Conservation (phyloP, 257 asterid species). For the Solanum tarapatanum region DNA sequence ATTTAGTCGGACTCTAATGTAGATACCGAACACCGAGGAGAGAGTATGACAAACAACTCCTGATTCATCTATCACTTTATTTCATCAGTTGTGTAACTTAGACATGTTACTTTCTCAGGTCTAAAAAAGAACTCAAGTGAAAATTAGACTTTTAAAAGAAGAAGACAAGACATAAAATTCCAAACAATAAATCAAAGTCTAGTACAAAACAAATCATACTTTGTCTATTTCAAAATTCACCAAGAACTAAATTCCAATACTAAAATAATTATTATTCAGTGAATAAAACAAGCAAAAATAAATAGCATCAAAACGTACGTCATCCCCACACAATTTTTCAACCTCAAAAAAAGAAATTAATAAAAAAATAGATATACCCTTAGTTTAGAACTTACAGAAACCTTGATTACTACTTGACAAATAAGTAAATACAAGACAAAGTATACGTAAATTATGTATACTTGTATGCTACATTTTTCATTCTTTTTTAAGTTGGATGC, state of each 20-base stretch:
- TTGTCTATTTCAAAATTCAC: not conserved
- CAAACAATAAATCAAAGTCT: not conserved
- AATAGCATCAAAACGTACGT: not conserved
- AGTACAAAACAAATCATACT: not conserved
- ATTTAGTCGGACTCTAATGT: too few species aligned
- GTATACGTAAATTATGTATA: not conserved
- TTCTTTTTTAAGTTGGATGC: not conserved
- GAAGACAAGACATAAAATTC: not conserved
- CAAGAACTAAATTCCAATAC: not conserved
- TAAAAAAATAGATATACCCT: not conserved
- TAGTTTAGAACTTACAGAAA: not conserved
- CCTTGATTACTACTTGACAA: not conserved
- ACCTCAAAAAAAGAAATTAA: not conserved
- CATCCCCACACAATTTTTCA: not conserved
- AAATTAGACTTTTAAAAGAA: not conserved
- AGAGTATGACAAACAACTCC: not conserved
- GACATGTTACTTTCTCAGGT: not conserved
- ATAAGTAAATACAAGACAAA: not conserved
- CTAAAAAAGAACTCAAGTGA: not conserved
- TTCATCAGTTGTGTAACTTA: not conserved
- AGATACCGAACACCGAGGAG: rapidly evolving
- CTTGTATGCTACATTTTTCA: not conserved
- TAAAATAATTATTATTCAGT: not conserved
- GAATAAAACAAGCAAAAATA: not conserved
- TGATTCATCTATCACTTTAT: not conserved